phyloP scores from a whole-genome alignment of 2,329 filamentous ascomycete species.

The Cyphellophora attinorum region DNA sequence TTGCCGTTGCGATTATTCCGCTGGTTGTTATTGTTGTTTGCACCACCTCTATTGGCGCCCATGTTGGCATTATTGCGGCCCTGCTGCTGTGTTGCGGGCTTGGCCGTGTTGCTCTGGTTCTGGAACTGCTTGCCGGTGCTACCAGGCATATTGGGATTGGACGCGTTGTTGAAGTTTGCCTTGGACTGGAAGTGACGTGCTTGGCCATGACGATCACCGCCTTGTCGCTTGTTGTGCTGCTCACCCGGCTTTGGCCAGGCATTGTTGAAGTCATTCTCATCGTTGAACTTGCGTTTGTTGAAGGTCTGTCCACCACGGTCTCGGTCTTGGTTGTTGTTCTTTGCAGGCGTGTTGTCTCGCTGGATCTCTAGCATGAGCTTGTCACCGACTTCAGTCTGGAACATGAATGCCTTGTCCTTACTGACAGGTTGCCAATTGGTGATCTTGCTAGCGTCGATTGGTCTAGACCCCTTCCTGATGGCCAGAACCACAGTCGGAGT shows the following conservation, averaged over 20 bases:
- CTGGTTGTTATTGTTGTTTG: constrained; percentile 1
- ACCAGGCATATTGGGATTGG: constrained; percentile 6
- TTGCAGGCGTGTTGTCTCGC: constrained; percentile 41
- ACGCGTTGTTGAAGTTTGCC: constrained; percentile 13
- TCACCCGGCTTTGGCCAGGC: constrained; percentile 22
- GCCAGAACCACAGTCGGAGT: constrained; percentile 75
- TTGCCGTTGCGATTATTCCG: constrained; percentile 26
- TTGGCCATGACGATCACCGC: constrained; percentile 3
- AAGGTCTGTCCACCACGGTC: constrained; percentile 43
- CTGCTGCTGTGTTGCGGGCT: constrained; percentile 1
- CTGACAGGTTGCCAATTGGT: constrained; percentile 72
- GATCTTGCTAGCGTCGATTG: constrained; percentile 72
- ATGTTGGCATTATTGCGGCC: constrained; percentile 7
- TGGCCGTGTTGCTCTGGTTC: constrained; percentile 11
- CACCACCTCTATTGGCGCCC: constrained; percentile 12
- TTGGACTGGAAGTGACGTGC: constrained; percentile 11
- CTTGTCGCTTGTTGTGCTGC: constrained; percentile 20
- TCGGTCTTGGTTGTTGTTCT: constrained; percentile 4
- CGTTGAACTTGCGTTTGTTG: constrained; percentile 48
- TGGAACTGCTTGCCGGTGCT: background rate
- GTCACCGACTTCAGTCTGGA: constrained; percentile 78
- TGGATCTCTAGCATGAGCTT: constrained; percentile 78
- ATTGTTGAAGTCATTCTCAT: constrained; percentile 39
- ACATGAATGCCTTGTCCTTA: constrained; percentile 59
- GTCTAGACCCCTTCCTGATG: constrained; percentile 62